phyloP scores from a whole-genome alignment of 441 rosid genomes.

The Populus hybrid region DNA sequence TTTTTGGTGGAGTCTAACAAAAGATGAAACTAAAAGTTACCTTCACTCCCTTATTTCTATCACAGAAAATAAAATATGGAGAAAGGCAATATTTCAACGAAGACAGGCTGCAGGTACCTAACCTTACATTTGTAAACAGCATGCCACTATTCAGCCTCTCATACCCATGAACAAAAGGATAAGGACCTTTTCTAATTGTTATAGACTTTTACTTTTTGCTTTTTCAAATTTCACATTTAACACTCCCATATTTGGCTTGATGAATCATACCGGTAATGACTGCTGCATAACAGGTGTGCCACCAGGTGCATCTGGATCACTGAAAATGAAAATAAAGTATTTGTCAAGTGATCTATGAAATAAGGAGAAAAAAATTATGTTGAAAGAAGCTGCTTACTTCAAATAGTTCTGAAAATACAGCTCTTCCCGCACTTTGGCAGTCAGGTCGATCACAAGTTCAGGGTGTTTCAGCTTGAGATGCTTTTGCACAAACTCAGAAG shows the following conservation, averaged over 20 bases:
- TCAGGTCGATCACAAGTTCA: too few relatives aligned
- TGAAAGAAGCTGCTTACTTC: constrained; percentile 52
- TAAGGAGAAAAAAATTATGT: constrained; percentile 7
- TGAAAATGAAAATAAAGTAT: constrained; percentile 30
- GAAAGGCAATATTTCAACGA: not conserved
- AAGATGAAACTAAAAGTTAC: not conserved
- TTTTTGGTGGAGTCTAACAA: not conserved
- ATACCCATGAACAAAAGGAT: not conserved
- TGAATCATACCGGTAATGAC: constrained; percentile 53
- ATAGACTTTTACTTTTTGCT: not conserved
- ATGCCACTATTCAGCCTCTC: not conserved
- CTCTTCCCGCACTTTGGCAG: too few relatives aligned
- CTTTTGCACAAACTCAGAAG: too few relatives aligned
- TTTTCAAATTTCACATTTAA: not conserved
- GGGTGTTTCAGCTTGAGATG: too few relatives aligned
- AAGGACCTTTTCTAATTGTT: not conserved
- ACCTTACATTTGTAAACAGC: not conserved
- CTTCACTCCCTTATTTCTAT: not conserved
- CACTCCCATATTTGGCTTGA: not conserved
- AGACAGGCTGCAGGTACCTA: not conserved
- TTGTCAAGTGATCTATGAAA: constrained; percentile 10
- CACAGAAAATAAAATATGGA: not conserved
- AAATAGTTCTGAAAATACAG: constrained; percentile 65
- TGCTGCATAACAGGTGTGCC: constrained; percentile 90
- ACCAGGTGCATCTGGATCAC: constrained; percentile 97